Conservation (phyloP, 2,329 filamentous ascomycete genomes). For the Kalmusia sp. region DNA sequence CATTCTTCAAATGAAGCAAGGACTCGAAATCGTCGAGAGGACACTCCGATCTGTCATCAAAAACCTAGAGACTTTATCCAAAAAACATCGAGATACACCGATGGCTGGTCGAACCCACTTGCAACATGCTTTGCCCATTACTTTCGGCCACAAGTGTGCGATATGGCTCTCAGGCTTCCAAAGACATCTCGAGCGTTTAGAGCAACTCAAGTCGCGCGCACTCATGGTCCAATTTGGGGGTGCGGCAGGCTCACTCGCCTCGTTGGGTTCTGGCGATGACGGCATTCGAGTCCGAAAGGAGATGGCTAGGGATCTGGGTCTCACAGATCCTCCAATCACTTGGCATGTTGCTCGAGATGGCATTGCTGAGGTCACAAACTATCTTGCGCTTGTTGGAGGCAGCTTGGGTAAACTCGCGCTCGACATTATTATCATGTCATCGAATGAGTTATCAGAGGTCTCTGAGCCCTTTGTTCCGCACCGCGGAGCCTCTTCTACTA, state of each 20-base stretch:
- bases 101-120: constrained; percentile 66
- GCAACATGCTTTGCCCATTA: constrained; percentile 64
- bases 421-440: constrained; percentile 65
- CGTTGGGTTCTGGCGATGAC: constrained; percentile 55
- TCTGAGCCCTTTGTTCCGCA: constrained; percentile 57
- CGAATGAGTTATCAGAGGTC: constrained; percentile 62
- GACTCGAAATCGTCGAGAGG: constrained; percentile 56
- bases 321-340: constrained; percentile 60
- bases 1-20: constrained; percentile 61
- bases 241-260: constrained; percentile 63
- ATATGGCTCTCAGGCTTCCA: constrained; percentile 61
- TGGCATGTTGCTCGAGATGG: constrained; percentile 65
- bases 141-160: constrained; percentile 65
- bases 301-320: constrained; percentile 57
- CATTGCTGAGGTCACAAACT: constrained; percentile 61
- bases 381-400: constrained; percentile 61
- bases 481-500: constrained; percentile 43
- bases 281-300: constrained; percentile 59
- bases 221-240: constrained; percentile 65
- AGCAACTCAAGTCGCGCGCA: constrained; percentile 54
- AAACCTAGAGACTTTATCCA: constrained; percentile 52
- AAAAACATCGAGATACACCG: constrained; percentile 58
- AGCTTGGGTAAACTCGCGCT: constrained; percentile 63
- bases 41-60: constrained; percentile 53
- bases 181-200: constrained; percentile 57